Conservation (phyloP, 257 asterid species). For the Solanum paucissectum region DNA sequence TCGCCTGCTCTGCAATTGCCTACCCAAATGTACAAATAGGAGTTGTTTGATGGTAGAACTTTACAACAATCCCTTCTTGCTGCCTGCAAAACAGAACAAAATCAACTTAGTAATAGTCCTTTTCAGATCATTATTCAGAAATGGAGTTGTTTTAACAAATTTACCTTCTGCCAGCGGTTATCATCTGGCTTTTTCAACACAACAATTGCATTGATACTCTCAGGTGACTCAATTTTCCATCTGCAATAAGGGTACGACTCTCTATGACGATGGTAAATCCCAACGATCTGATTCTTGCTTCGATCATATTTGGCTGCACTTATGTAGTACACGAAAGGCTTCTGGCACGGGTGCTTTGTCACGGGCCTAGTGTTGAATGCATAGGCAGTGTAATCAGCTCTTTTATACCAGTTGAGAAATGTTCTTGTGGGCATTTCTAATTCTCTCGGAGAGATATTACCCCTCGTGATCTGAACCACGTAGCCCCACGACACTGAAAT, state of each 20-base stretch:
- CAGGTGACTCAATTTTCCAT: conserved; percentile 58
- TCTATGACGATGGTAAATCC: conserved; percentile 40
- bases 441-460: conserved; percentile 64
- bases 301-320: conserved; percentile 40
- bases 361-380: conserved; percentile 91
- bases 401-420: conserved; percentile 62
- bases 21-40: neutral
- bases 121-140: neutral
- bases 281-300: conserved; percentile 41
- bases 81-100: conserved; percentile 15
- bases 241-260: conserved; percentile 49
- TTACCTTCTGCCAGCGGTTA: conserved; percentile 60
- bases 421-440: conserved; percentile 77
- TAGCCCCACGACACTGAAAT: conserved; percentile 80
- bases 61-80: conserved; percentile 5
- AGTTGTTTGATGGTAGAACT: conserved; percentile 3
- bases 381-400: conserved; percentile 75
- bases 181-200: conserved; percentile 58
- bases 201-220: conserved; percentile 28
- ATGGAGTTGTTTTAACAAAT: neutral
- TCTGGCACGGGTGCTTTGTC: conserved; percentile 75
- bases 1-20: neutral
- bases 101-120: neutral
- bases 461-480: conserved; percentile 61
- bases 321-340: conserved; percentile 61